Evolutionary conservation across 176 grass and related monocot genomes (phyloP), one percentile per base, ranked within the genome.

Genomic region (Oryza glumipatula): DNA sequence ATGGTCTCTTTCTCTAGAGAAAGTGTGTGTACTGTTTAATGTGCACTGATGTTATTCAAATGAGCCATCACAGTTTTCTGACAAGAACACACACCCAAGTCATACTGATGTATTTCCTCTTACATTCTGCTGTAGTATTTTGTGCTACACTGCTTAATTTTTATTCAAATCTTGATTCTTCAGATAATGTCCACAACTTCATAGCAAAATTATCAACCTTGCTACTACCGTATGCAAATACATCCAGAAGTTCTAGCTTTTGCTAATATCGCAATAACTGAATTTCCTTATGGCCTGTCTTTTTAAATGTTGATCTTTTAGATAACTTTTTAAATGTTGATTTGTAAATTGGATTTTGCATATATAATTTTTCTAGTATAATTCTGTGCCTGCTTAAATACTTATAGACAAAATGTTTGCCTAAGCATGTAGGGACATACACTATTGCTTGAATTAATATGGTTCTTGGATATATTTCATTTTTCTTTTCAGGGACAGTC

Each of bases 401-500:
- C 23, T 35, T n/a, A 4, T 28, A 65, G 49, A 30, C 43, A 58
- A 49, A 83, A 48, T 74, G 41, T 74, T n/a, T 49, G 11, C 17
- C 19, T 45, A 86, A 67, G 30, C 54, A 11, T 65, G 56, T 44
- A 77, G 12, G 21, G n/a, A 23, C 8, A 23, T 3, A 63, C 1
- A n/a, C 12, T 72, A 44, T 58, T n/a, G 21, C 9, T 38, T 68
- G 39, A 63, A 78, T 58, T 84, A 80, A 46, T 79, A 73, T 23
- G 19, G 45, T 24, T 35, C 48, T 70, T 5, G 45, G 46, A 30
- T 54, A 73, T 47, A 74, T 83, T 36, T 72, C 76, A 78, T 81
- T 70, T 35, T 63, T 63, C 17, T 58, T 92, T 88, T 73, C 81
- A 98, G 96, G 96, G 93, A 41, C 93, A 90, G 68, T 72, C 83